A percentile compares a stretch with the other conserved stretches of the same genome.
Conservation (phyloP, 148 eudicot genomes). For the Vaccinium vitisidaea region DNA sequence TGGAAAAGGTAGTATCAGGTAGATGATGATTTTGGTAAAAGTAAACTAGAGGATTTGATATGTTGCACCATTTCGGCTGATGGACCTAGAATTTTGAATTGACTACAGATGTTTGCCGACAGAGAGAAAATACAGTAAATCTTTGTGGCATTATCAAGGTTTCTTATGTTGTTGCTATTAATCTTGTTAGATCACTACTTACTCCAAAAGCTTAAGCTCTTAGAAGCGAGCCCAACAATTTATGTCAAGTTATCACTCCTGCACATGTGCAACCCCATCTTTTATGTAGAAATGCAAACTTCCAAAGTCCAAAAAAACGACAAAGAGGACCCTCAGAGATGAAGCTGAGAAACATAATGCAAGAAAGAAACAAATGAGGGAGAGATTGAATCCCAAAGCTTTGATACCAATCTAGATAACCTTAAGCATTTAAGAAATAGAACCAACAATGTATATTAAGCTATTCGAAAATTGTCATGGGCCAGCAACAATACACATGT, state of each 20-base stretch:
- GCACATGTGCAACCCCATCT: not conserved
- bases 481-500: not conserved
- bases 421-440: not conserved
- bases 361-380: not conserved
- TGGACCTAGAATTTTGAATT: not conserved
- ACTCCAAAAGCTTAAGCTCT: not conserved
- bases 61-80: not conserved
- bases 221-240: not conserved
- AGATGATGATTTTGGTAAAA: not conserved
- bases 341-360: not conserved
- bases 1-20: not conserved
- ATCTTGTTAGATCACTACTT: not conserved
- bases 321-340: not conserved
- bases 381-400: slow-evolving; percentile 3
- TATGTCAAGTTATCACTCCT: not conserved
- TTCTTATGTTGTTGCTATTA: not conserved
- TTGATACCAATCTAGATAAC: not conserved
- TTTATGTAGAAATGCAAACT: not conserved
- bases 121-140: not conserved
- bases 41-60: not conserved
- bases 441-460: not conserved
- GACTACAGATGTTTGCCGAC: not conserved
- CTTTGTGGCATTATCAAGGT: not conserved
- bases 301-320: not conserved
- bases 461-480: not conserved